Percentiles rank a stretch among this genome's conserved stretches.
Evolutionary conservation across 495 filamentous ascomycete species (phyloP).

Genomic region (Hypoxylon intermedium): DNA sequence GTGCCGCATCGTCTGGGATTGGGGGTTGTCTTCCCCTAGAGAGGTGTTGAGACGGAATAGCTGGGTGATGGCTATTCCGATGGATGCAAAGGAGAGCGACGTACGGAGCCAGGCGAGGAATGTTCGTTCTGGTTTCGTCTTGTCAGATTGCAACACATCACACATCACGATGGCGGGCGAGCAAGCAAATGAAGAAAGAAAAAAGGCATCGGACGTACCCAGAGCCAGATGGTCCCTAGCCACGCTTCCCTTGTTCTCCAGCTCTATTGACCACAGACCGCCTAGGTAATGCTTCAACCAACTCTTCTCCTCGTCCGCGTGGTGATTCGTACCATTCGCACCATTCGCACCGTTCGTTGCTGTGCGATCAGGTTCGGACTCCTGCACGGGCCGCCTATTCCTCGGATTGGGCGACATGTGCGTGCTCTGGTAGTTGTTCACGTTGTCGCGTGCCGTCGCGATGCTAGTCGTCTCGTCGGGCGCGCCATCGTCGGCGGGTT

Average conservation of each 20-base stretch:
- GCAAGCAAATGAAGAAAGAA: slow-evolving; percentile 3
- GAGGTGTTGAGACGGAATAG: slow-evolving; percentile 90
- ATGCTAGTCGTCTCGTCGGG: slow-evolving; percentile 44
- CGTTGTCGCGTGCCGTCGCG: slow-evolving; percentile 34
- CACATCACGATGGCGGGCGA: no score
- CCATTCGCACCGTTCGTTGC: slow-evolving; percentile 12
- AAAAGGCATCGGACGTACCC: slow-evolving; percentile 62
- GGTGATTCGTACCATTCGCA: slow-evolving; percentile 9
- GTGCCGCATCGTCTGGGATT: slow-evolving; percentile 63
- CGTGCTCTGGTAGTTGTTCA: slow-evolving; percentile 48
- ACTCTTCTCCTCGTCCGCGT: slow-evolving; percentile 31
- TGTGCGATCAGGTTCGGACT: slow-evolving; percentile 12
- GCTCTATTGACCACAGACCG: slow-evolving; percentile 81
- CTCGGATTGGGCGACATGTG: slow-evolving; percentile 36
- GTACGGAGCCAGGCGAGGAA: slow-evolving; percentile 98
- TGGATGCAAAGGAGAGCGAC: slow-evolving; percentile 92
- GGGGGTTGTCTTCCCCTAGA: slow-evolving; percentile 48
- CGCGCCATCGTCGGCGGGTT: slow-evolving; percentile 36
- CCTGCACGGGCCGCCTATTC: slow-evolving; percentile 23
- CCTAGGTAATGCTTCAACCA: slow-evolving; percentile 57
- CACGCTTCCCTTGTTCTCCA: slow-evolving; percentile 97
- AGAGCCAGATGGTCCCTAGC: slow-evolving; percentile 93
- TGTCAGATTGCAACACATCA: slow-evolving; percentile 33
- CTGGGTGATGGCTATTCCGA: slow-evolving; percentile 95
- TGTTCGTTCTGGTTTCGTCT: slow-evolving; percentile 74